Conservation (phyloP, 768 basidiomycete species). For the Termitomyces sp. region DNA sequence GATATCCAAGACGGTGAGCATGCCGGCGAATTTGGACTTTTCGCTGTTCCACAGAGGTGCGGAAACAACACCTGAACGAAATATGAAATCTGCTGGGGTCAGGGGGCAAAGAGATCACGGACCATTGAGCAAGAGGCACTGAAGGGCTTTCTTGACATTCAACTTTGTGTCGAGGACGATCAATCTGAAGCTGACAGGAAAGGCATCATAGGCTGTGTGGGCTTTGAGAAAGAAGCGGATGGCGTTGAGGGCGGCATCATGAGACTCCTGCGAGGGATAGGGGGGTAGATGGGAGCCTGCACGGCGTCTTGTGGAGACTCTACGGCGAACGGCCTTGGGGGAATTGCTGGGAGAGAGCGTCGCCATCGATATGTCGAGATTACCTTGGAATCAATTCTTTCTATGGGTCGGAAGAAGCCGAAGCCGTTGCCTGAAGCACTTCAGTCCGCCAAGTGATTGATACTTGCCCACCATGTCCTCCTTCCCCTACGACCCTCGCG, state of each 20-base stretch:
- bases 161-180: conserved; percentile 96
- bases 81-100: conserved; percentile 7
- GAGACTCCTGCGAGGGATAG: conserved; percentile 50
- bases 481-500: not conserved
- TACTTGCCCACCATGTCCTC: conserved; percentile 7
- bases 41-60: conserved; percentile 98
- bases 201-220: conserved; percentile 90
- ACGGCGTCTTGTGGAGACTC: conserved; percentile 50
- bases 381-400: conserved; percentile 5
- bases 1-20: conserved; percentile 99
- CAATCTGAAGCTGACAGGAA: conserved; percentile 93
- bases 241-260: conserved; percentile 59
- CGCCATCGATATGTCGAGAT: conserved; percentile 26
- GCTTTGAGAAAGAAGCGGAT: conserved; percentile 83
- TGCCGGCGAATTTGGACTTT: conserved; percentile 88
- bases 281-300: conserved; percentile 56
- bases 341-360: conserved; percentile 47
- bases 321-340: conserved; percentile 45
- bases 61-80: conserved; percentile 80
- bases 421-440: not conserved
- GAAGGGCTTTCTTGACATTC: conserved; percentile 91
- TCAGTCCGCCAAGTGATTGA: not conserved
- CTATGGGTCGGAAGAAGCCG: conserved; percentile 5
- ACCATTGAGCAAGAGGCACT: conserved; percentile 84
- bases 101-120: conserved; percentile 5